Base-by-base conservation (phyloP, 2,329 filamentous ascomycete genomes). In the Fusarium succisae region DNA sequence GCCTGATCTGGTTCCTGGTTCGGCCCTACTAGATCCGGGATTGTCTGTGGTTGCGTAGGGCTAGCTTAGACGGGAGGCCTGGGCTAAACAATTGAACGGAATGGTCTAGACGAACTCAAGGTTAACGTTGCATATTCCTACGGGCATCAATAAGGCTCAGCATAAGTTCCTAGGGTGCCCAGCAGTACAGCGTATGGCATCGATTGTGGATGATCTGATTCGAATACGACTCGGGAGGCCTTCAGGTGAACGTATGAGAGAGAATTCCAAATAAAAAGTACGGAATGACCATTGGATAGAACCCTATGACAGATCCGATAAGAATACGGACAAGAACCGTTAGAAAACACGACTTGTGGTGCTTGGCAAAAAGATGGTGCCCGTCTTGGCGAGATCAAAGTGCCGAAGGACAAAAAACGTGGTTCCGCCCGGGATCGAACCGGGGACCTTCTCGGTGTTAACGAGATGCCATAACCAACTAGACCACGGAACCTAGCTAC, bases 381-480 rank as follows among this genome's bases (percentile, higher is more conserved):
- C 35, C n/a, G 9, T 53, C 56, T 53, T 37, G 37, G 32, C 47
- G 32, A 37, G 18, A 53, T 63, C n/a, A 20, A 22, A 28, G n/a
- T 24, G 45, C 18, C 10, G 9, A 35, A 37, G 13, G 17, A 20
- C 24, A 45, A 63, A 61, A 62, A 44, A 20, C 13, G 32, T 54
- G 63, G 58, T 66, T 66, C 63, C 48, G 63, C 63, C 63, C 63
- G 58, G 63, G 63, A 47, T 66, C 38, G 63, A 63, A 66, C 58
- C 63, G 63, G 63, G 63, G 63, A 66, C 63, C 58, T 66, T 66
- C 63, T 66, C 63, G 63, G 63, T 66, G 58, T 66, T 66, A 55
- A 66, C 63, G 63, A 65, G 63, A 65, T 65, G 63, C 47, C 63
- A 66, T 66, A 54, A 66, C 62, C 62, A 65, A 63, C 63, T 65